Conservation (phyloP, 371 early-diverging fungal genomes). For the Zopfochytrium polystomum region DNA sequence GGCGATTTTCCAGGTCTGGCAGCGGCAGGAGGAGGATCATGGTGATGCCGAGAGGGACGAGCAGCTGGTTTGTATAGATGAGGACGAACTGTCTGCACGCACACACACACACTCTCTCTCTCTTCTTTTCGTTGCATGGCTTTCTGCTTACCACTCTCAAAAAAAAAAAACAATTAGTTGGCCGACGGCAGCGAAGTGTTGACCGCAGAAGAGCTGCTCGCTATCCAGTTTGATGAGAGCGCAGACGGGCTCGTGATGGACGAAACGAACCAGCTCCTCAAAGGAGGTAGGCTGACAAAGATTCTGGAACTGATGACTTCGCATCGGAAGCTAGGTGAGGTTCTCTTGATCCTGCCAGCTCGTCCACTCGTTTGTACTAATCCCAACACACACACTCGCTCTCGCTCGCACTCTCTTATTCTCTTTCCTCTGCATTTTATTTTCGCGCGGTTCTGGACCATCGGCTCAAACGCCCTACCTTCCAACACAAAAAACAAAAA, state of each 20-base stretch:
- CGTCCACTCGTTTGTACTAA: too few relatives aligned
- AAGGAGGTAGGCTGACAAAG: constrained; percentile 45
- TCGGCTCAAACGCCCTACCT: too few relatives aligned
- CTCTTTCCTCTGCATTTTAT: constrained; percentile 8
- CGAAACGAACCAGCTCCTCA: constrained; percentile 6
- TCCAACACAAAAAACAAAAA: too few relatives aligned
- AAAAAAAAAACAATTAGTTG: background rate
- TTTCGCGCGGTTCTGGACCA: too few relatives aligned
- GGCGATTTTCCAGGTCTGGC: constrained; percentile 45
- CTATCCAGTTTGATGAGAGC: constrained; percentile 11
- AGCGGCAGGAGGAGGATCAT: constrained; percentile 20
- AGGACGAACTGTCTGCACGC: too few relatives aligned
- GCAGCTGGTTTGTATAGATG: background rate
- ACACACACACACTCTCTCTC: too few relatives aligned
- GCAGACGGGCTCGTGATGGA: constrained; percentile 8
- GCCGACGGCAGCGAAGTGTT: background rate
- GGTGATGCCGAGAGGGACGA: background rate
- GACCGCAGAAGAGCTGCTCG: background rate
- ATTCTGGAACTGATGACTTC: constrained; percentile 44
- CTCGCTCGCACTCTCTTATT: too few relatives aligned
- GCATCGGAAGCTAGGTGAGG: constrained; percentile 28
- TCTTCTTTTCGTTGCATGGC: too few relatives aligned
- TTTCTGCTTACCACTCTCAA: too few relatives aligned
- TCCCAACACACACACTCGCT: too few relatives aligned
- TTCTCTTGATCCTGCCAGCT: background rate